Evolutionary conservation across 345 rosid species (phyloP), one percentile per base, ranked within the genome.

Genomic region (Moricandia arvensis): DNA sequence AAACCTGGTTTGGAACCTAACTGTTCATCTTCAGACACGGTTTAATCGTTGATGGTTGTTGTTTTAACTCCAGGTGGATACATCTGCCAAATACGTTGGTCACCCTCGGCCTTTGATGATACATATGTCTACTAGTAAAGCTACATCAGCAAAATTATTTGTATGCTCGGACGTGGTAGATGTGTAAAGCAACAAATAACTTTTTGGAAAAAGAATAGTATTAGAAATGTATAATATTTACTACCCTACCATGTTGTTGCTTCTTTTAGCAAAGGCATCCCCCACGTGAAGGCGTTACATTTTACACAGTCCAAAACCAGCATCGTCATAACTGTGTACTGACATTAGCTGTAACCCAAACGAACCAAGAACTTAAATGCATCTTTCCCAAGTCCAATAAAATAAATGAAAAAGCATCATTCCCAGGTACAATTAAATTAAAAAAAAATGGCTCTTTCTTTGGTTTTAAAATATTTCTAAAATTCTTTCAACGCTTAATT

Each of bases 91-190:
- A 53, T 72, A 78, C 31, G 74, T 73, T 30, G 78, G 78, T 30
- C 74, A 68, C 43, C n/a, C n/a, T 78, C 81, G 13, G 74, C 77
- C 13, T 73, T 78, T 38, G 74, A 78, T 68, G 81, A 78, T 21
- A 62, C 77, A 15, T 78, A 78, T 31, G 9, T 4, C 21, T 78
- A 78, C 74, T 78, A 78, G 73, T 60, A n/a, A 7, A 47, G 6
- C 71, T 29, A 30, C n/a, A n/a, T n/a, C n/a, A 21, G 24, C 24
- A 21, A 21, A 21, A 21, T 21, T 21, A 21, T 21, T 21, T 21
- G 24, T 21, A 51, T 47, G 24, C 8, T 51, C 61, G 53, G 18
- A 13, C 51, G 33, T 57, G n/a, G 60, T 57, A 10, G 8, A 10
- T 57, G 60, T 11, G 21, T 49, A 49, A 13, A n/a, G 31, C 34